Conservation (phyloP, 768 basidiomycete genomes). For the Naematelia aurantialba region DNA sequence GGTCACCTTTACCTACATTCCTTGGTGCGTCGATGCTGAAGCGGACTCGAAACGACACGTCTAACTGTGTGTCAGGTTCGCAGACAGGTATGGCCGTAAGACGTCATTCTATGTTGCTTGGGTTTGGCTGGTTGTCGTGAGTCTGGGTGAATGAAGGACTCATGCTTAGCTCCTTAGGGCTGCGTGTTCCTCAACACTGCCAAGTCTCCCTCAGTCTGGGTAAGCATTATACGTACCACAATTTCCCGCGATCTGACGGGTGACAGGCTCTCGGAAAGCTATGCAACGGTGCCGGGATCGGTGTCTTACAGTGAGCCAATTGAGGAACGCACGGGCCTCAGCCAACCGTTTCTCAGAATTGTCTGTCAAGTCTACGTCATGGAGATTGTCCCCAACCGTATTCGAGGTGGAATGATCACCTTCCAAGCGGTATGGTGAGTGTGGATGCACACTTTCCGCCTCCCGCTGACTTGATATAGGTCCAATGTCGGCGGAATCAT, state of each 20-base stretch:
- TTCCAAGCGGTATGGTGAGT: constrained; percentile 18
- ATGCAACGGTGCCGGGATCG: constrained; percentile 15
- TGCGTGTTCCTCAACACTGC: constrained; percentile 12
- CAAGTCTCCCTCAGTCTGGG: constrained; percentile 10
- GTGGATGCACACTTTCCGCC: background rate
- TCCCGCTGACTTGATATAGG: background rate
- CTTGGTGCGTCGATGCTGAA: constrained; percentile 1
- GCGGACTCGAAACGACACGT: background rate
- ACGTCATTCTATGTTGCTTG: constrained; percentile 9
- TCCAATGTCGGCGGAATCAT: constrained; percentile 9
- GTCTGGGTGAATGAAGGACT: background rate
- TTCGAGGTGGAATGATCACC: constrained; percentile 13
- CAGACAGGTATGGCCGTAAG: constrained; percentile 11
- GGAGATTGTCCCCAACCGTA: constrained; percentile 15
- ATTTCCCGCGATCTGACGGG: background rate
- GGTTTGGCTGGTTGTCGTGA: constrained; percentile 13
- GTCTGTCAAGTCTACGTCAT: constrained; percentile 12
- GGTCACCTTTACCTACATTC: constrained; percentile 8
- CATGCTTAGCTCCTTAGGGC: background rate
- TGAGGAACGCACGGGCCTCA: background rate
- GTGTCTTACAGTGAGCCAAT: constrained; percentile 6
- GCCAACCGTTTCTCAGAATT: constrained; percentile 10
- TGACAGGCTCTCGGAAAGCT: constrained; percentile 14
- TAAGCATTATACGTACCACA: background rate
- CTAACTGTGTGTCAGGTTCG: constrained; percentile 4